Evolutionary conservation across 345 rosid species (phyloP), one percentile per base, ranked within the genome.

Genomic region (Hypericum perforatum): DNA sequence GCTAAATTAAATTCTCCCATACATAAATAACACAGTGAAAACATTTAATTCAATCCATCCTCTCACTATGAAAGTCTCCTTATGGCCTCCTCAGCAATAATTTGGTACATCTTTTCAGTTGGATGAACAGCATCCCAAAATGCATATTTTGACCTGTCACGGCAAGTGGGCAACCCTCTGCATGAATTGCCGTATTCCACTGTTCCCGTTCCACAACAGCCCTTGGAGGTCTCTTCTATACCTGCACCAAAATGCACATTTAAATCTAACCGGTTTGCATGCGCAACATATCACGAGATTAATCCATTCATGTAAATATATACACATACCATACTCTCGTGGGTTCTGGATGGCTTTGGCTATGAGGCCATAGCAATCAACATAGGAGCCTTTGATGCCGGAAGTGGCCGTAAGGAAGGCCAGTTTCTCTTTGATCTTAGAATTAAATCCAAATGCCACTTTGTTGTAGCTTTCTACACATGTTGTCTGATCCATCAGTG

Each of bases 81-180:
- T 8, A 86, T 12, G 39, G 81, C 82, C 22, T 68, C 62, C 9
- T 52, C 61, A 9, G 86, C 86, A 14, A 90, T 45, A 54, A 86
- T 74, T 63, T 72, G 71, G 52, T 90, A 90, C 88, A 82, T 82
- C 55, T 63, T 82, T 56, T 90, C 71, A 0, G 91, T 78, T 9
- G 94, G 97, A 59, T 90, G 95, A 37, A 84, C 94, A 0, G 94
- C 85, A 48, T 86, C 97, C 94, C 94, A 90, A 48, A 86, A 86
- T 7, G 69, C 66, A 29, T 80, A 90, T 61, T 77, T 75, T 11
- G 78, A 67, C 7, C 91, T 66, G 64, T 86, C 82, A 7, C 59
- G 45, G 43, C 97, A 90, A 2, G 86, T 76, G 37, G 46, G 43
- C 80, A 76, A 41, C 38, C 84, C 89, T 62, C 53, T 77, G 62